phyloP scores from a whole-genome alignment of 495 filamentous ascomycete species.

The Aspergillus cavernicola region DNA sequence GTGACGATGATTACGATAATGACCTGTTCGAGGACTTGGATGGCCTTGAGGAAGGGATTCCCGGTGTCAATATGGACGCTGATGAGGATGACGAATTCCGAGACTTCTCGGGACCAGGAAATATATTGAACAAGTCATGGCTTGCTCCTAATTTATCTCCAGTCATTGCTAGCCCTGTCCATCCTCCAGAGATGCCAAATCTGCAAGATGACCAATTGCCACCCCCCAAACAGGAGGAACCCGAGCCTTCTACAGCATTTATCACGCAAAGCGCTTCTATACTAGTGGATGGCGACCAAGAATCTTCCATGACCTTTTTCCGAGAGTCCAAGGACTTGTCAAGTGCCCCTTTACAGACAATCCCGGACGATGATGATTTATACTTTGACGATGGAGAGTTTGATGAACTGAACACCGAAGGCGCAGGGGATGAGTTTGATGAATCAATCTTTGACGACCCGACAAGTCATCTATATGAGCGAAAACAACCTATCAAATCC shows the following conservation, averaged over 20 bases:
- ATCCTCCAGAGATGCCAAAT: conserved; percentile 18
- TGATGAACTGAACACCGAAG: conserved; percentile 46
- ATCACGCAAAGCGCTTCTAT: neutral
- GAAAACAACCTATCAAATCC: conserved; percentile 24
- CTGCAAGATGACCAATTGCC: conserved; percentile 2
- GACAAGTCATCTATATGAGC: conserved; percentile 48
- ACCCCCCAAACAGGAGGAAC: neutral
- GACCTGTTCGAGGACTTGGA: conserved; percentile 69
- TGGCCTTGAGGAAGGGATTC: conserved; percentile 71
- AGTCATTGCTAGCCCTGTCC: conserved; percentile 35
- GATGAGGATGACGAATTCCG: conserved; percentile 51
- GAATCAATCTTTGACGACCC: conserved; percentile 76
- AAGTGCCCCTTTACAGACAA: neutral
- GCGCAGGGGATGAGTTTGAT: conserved; percentile 60
- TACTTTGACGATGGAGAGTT: conserved; percentile 82
- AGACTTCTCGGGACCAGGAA: conserved; percentile 30
- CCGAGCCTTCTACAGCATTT: neutral
- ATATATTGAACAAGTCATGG: conserved; percentile 36
- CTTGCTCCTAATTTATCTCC: conserved; percentile 35
- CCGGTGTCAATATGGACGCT: conserved; percentile 66
- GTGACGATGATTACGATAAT: conserved; percentile 59
- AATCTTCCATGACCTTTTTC: neutral
- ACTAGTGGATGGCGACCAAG: neutral
- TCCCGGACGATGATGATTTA: conserved; percentile 55
- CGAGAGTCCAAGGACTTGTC: neutral